Percentiles rank a stretch among this genome's conserved stretches.
These are phyloP conservation scores for Exophiala spinifera DNA, from an alignment of 2,329 filamentous ascomycete species.

Conservation along the genomic window DNA sequence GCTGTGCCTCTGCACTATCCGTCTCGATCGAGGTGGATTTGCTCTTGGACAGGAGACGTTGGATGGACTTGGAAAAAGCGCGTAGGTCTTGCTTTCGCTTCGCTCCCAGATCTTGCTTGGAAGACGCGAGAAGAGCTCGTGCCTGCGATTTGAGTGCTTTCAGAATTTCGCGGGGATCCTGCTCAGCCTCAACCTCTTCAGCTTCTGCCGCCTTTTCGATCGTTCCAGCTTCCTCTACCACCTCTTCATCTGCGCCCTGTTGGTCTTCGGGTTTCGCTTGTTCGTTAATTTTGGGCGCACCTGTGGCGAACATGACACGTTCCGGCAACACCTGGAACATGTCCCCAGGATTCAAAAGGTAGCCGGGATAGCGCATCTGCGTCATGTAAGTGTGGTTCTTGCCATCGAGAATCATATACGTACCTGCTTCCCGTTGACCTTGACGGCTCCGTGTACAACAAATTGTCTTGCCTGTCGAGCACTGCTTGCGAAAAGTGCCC, in stretches of 20 bases:
- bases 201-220: constrained; percentile 28
- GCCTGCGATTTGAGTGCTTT: constrained; percentile 56
- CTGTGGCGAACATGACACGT: constrained; percentile 83
- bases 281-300: constrained; percentile 58
- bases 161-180: constrained; percentile 48
- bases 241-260: constrained; percentile 6
- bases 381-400: constrained; percentile 9
- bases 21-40: constrained; percentile 41
- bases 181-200: constrained; percentile 36
- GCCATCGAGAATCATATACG: constrained; percentile 20
- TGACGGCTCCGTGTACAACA: constrained; percentile 87
- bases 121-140: constrained; percentile 56
- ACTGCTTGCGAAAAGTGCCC: constrained; percentile 90
- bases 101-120: constrained; percentile 57
- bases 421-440: constrained; percentile 95
- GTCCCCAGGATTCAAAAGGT: constrained; percentile 93
- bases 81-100: constrained; percentile 75
- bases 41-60: constrained; percentile 59
- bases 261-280: constrained; percentile 32
- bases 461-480: constrained; percentile 90
- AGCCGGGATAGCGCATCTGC: constrained; percentile 91
- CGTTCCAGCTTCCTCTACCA: constrained; percentile 26
- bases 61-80: constrained; percentile 64
- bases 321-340: constrained; percentile 96
- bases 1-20: constrained; percentile 54